phyloP scores from a whole-genome alignment of 306 rosid species.

The Vicia villosa region DNA sequence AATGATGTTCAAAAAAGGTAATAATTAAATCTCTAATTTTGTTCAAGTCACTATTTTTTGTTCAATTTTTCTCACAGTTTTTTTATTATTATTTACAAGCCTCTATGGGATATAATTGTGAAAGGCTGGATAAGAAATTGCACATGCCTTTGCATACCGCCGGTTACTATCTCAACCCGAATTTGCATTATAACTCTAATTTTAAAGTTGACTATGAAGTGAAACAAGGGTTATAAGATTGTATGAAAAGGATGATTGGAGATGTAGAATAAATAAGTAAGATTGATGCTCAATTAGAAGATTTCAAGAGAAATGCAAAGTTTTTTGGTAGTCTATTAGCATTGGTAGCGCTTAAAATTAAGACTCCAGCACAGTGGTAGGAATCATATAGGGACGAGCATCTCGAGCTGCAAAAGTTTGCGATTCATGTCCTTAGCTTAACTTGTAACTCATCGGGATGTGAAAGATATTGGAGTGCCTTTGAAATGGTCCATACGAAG shows the following conservation, averaged over 20 bases:
- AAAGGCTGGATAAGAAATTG: not conserved
- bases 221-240: not conserved
- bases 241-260: not conserved
- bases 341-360: not conserved
- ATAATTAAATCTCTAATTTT: too few species aligned
- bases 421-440: too few species aligned
- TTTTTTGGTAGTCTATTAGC: not conserved
- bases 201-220: slow-evolving; percentile 1
- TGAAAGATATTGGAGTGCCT: not conserved
- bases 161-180: not conserved
- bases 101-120: not conserved
- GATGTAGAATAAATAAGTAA: too few species aligned
- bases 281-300: not conserved
- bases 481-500: not conserved
- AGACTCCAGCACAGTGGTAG: not conserved
- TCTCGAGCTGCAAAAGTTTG: too few species aligned
- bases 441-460: too few species aligned
- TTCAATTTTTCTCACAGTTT: not conserved
- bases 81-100: not conserved
- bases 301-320: not conserved
- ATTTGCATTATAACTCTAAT: not conserved
- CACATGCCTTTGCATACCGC: not conserved
- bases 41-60: too few species aligned
- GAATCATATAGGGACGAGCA: not conserved
- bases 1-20: too few species aligned